These are phyloP conservation scores for Barbarea vulgaris DNA, from an alignment of 345 rosid genomes.

Conservation along the genomic window DNA sequence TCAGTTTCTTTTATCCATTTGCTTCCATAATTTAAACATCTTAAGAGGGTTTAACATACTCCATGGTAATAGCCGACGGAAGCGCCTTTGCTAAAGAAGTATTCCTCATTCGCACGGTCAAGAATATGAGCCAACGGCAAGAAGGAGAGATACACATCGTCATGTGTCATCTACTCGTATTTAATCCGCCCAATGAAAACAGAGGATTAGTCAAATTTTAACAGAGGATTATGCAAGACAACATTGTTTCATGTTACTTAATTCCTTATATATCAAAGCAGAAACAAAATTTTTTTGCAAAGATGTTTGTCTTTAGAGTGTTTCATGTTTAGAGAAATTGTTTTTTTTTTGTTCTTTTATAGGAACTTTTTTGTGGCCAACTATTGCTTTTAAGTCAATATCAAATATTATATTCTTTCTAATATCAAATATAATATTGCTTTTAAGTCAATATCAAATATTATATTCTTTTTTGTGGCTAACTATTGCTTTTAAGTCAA, in stretches of 20 bases:
- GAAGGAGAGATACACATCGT: constrained; percentile 90
- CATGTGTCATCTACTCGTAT: constrained; percentile 68
- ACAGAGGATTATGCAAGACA: neutral
- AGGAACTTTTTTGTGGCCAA: neutral
- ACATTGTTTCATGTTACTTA: neutral
- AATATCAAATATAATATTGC: too few species aligned
- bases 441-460: too few species aligned
- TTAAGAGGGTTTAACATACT: constrained; percentile 47
- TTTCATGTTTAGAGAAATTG: too few species aligned
- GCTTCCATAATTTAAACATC: neutral
- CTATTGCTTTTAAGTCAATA: neutral
- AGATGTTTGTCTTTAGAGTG: neutral
- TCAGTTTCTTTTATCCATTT: neutral
- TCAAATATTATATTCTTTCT: neutral
- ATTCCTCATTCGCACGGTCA: constrained; percentile 87
- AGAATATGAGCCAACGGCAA: constrained; percentile 93
- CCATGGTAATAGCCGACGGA: constrained; percentile 96
- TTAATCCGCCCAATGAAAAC: constrained; percentile 8
- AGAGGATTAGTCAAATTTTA: neutral
- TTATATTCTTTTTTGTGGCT: too few species aligned
- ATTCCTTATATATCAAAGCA: neutral
- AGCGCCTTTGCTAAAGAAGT: constrained; percentile 85
- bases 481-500: too few species aligned
- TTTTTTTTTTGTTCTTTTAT: too few species aligned
- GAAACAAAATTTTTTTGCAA: neutral